Base-by-base conservation (phyloP, 1,139 yeast genomes). In the Spathaspora jeffriesii region DNA sequence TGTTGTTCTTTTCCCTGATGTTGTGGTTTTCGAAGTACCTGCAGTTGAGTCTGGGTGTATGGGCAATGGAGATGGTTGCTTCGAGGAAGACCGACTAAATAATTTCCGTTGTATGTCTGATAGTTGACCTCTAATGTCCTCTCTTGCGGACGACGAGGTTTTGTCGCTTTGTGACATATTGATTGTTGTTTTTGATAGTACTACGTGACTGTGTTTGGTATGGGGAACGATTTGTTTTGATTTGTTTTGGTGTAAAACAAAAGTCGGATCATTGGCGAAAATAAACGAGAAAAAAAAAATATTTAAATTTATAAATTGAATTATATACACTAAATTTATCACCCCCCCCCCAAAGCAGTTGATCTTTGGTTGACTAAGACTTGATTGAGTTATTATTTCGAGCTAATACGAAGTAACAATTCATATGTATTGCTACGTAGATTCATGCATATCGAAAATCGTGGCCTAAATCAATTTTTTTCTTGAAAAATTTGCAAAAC, bases 91-190 rank as follows among this genome's bases (percentile, higher is more conserved):
- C 22, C 60, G 51, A 43, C 61, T 73, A 49, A 80, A 76, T 43
- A 82, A 64, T 52, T 82, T 71, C 54, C 73, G 75, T 61, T 83
- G 88, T 49, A 84, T 74, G 54, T 82, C 85, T 22, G 81, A 79
- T 47, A 84, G 70, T 60, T 84, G 88, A 40, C 78, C 76, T 53
- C 84, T 72, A 51, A 83, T 73, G 54, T 82, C 86, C 27, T 54
- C 57, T 32, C 49, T 52, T 5, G 41, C 37, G 20, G 50, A 30
- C 9, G 34, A 21, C 14, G 42, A 39, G 14, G 50, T 34, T 20
- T 50, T 53, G 14, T 51, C 51, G 22, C 38, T 45, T 25, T 51
- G 46, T 11, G 59, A 47, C 59, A 53, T 55, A 18, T 44, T 42
- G 40, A 4, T 21, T 41, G 14, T 34, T n/a, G 38, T 13, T 34